Evolutionary conservation across 2,329 filamentous ascomycete genomes (phyloP).

Genomic region (Calonectria pseudoturangicola): DNA sequence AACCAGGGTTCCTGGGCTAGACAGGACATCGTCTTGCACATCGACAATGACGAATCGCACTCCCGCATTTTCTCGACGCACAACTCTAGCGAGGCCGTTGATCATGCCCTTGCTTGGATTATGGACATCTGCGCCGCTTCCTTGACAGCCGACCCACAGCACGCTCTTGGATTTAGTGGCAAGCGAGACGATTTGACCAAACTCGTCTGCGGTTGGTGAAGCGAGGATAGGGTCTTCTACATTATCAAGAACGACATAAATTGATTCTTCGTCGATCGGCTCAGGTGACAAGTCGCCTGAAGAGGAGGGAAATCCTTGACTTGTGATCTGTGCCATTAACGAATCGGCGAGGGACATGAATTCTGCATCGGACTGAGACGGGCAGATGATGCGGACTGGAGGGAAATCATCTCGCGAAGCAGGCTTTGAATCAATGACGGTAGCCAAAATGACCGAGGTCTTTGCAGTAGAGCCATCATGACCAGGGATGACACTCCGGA

Average conservation of each 20-base stretch:
- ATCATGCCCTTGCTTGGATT: slow-evolving; percentile 45
- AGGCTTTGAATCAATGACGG: background rate
- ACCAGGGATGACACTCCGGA: background rate
- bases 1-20: slow-evolving; percentile 32
- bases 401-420: slow-evolving; percentile 13
- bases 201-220: slow-evolving; percentile 26
- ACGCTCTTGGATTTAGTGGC: slow-evolving; percentile 36
- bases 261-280: slow-evolving; percentile 27
- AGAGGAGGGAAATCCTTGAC: slow-evolving; percentile 32
- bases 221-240: slow-evolving; percentile 24
- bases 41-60: slow-evolving; percentile 47
- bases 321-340: slow-evolving; percentile 19
- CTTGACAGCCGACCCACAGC: slow-evolving; percentile 41
- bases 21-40: slow-evolving; percentile 36
- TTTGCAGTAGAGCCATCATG: background rate
- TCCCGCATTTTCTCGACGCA: slow-evolving; percentile 46
- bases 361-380: slow-evolving; percentile 30
- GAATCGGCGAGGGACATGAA: slow-evolving; percentile 32
- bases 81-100: slow-evolving; percentile 46
- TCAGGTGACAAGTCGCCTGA: slow-evolving; percentile 12
- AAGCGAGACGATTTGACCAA: slow-evolving; percentile 34
- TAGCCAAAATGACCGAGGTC: slow-evolving; percentile 20
- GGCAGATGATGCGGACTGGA: slow-evolving; percentile 33
- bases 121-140: slow-evolving; percentile 7
- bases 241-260: slow-evolving; percentile 40